A percentile compares a stretch with the other conserved stretches of the same genome.
These are phyloP conservation scores for Periglandula ipomoeae DNA, from an alignment of 2,329 filamentous ascomycete species.

Conservation along the genomic window DNA sequence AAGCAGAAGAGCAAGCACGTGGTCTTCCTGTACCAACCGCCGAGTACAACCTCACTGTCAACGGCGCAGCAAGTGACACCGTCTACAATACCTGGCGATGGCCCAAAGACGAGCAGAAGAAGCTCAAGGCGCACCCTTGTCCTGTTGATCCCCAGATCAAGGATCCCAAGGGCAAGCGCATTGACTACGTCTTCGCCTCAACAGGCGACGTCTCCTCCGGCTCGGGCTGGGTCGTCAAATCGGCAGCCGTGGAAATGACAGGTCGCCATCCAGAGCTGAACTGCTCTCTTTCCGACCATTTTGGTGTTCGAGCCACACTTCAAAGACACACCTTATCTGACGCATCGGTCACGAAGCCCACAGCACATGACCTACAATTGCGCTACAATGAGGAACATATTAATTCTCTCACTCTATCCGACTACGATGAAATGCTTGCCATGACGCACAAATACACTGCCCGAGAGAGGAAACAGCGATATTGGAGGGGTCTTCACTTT, in stretches of 20 bases:
- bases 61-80: constrained; percentile 82
- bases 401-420: constrained; percentile 14
- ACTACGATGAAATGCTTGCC: constrained; percentile 58
- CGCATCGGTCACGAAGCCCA: constrained; percentile 10
- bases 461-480: constrained; percentile 65
- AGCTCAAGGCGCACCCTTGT: constrained; percentile 49
- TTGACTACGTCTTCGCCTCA: constrained; percentile 90
- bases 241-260: constrained; percentile 68
- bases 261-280: constrained; percentile 69
- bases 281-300: constrained; percentile 91
- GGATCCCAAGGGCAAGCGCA: constrained; percentile 71
- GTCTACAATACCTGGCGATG: constrained; percentile 91
- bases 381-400: constrained; percentile 14
- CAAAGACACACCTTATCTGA: constrained; percentile 31
- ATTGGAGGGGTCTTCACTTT: constrained; percentile 67
- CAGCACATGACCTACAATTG: constrained; percentile 24
- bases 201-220: constrained; percentile 31
- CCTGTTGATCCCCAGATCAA: constrained; percentile 52
- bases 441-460: constrained; percentile 59
- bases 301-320: constrained; percentile 78
- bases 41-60: constrained; percentile 65
- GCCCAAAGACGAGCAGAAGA: constrained; percentile 61
- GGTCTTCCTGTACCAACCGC: constrained; percentile 63
- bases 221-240: constrained; percentile 57
- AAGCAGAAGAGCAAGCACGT: constrained; percentile 57